Evolutionary conservation across 495 filamentous ascomycete species (phyloP).

Genomic region (Staphylotrichum tortipilum): DNA sequence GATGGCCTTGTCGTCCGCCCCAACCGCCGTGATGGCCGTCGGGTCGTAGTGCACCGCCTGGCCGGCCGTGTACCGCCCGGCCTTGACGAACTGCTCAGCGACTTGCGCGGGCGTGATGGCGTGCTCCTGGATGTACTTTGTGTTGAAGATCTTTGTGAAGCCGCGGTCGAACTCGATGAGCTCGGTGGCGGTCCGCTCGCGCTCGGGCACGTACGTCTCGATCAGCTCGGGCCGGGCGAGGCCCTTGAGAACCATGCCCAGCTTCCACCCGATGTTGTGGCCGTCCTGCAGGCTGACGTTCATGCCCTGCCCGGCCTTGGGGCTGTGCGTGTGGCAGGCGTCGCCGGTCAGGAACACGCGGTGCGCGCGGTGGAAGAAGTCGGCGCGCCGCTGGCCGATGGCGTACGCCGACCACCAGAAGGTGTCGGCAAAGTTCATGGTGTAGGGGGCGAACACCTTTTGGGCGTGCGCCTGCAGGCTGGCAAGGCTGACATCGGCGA

Average conservation of each 20-base stretch:
- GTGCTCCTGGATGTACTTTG: slow-evolving; percentile 26
- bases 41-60: slow-evolving; percentile 49
- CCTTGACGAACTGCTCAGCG: slow-evolving; percentile 50
- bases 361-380: slow-evolving; percentile 45
- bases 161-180: slow-evolving; percentile 66
- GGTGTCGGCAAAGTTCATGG: slow-evolving; percentile 36
- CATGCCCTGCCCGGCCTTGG: slow-evolving; percentile 69
- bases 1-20: slow-evolving; percentile 19
- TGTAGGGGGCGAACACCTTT: slow-evolving; percentile 48
- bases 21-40: slow-evolving; percentile 38
- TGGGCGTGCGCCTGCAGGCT: slow-evolving; percentile 51
- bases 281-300: slow-evolving; percentile 51
- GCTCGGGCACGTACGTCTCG: slow-evolving; percentile 61
- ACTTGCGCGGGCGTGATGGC: slow-evolving; percentile 37
- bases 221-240: slow-evolving; percentile 45
- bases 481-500: slow-evolving; percentile 41
- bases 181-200: slow-evolving; percentile 57
- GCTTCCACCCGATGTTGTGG: slow-evolving; percentile 73
- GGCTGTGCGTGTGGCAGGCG: slow-evolving; percentile 64
- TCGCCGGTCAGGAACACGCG: slow-evolving; percentile 62
- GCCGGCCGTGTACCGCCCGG: slow-evolving; percentile 57
- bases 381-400: slow-evolving; percentile 54
- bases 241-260: slow-evolving; percentile 55
- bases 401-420: slow-evolving; percentile 57
- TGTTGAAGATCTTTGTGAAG: slow-evolving; percentile 55